Conservation (phyloP, 129 eudicot species). For the Solidago caesia region DNA sequence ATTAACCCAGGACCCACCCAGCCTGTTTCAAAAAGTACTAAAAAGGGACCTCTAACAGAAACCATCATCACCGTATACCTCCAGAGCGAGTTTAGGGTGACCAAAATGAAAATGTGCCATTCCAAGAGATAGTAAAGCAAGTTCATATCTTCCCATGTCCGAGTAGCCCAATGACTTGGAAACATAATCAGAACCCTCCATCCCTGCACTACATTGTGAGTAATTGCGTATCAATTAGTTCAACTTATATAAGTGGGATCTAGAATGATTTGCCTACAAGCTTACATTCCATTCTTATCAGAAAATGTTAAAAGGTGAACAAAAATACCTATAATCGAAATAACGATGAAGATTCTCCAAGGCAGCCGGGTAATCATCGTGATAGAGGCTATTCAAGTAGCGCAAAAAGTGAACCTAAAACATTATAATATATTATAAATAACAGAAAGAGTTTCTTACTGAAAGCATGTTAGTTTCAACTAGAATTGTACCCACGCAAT, state of each 20-base stretch:
- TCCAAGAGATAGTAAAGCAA: slow-evolving; percentile 86
- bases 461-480: background rate
- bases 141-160: slow-evolving; percentile 81
- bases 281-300: slow-evolving; percentile 9
- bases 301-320: slow-evolving; percentile 9
- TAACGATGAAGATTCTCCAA: slow-evolving; percentile 94
- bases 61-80: slow-evolving; percentile 45
- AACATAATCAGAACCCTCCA: slow-evolving; percentile 79
- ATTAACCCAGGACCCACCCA: too few species aligned
- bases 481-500: too few species aligned
- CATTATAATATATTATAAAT: background rate
- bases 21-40: background rate
- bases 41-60: too few species aligned
- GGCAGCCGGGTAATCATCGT: slow-evolving; percentile 86
- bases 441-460: background rate
- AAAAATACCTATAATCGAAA: slow-evolving; percentile 85
- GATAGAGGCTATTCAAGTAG: slow-evolving; percentile 80
- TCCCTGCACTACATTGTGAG: slow-evolving; percentile 89
- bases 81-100: slow-evolving; percentile 86
- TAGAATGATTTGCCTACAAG: background rate
- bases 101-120: slow-evolving; percentile 98
- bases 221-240: slow-evolving; percentile 32
- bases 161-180: slow-evolving; percentile 57
- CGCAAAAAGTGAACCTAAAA: slow-evolving; percentile 89
- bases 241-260: background rate